A percentile compares a stretch with the other conserved stretches of the same genome.
phyloP scores from a whole-genome alignment of 2,329 filamentous ascomycete species.

The Epichloe elymi region DNA sequence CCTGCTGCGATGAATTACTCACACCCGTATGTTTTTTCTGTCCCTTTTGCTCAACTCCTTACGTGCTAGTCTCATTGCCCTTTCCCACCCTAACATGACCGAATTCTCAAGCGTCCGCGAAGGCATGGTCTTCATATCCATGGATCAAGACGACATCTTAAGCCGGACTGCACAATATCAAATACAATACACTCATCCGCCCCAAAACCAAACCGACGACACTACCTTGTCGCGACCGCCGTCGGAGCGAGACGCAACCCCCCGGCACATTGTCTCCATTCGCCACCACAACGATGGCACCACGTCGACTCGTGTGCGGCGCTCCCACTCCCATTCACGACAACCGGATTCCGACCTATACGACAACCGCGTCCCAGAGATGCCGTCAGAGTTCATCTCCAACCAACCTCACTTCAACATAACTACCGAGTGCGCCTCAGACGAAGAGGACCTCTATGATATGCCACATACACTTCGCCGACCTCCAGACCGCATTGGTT shows the following conservation, averaged over 20 bases:
- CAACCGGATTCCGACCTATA: constrained; percentile 26
- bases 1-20: constrained; percentile 65
- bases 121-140: constrained; percentile 83
- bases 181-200: constrained; percentile 44
- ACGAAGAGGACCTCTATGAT: constrained; percentile 32
- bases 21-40: constrained; percentile 54
- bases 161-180: constrained; percentile 62
- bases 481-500: constrained; percentile 38
- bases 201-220: constrained; percentile 4
- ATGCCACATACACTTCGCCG: constrained; percentile 20
- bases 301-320: constrained; percentile 12
- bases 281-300: constrained; percentile 39
- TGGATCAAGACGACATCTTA: constrained; percentile 67
- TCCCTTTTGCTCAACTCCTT: not conserved
- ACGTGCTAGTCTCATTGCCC: not conserved
- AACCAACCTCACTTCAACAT: constrained; percentile 37
- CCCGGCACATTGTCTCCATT: constrained; percentile 33
- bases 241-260: constrained; percentile 11
- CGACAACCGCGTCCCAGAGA: constrained; percentile 37
- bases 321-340: constrained; percentile 17
- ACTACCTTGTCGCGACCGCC: constrained; percentile 4
- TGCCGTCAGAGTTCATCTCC: constrained; percentile 41
- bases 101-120: constrained; percentile 55
- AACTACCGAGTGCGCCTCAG: constrained; percentile 47
- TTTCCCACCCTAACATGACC: not conserved